These are phyloP conservation scores for Cladorrhinum sp. DNA, from an alignment of 2,329 filamentous ascomycete genomes.

Conservation along the genomic window DNA sequence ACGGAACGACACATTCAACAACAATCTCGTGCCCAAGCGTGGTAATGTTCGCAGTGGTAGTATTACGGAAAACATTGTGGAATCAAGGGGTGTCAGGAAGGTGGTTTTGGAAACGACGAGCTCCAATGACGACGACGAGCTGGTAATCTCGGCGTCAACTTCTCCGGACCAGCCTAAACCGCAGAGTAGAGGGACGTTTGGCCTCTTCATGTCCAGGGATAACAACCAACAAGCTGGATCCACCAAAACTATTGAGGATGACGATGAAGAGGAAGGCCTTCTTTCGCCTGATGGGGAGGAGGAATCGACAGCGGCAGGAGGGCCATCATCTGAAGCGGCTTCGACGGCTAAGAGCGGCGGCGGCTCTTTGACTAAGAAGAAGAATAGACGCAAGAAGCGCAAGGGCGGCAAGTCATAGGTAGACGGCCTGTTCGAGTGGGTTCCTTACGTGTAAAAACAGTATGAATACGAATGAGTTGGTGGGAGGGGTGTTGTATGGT, in stretches of 20 bases:
- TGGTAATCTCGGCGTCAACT: slow-evolving; percentile 12
- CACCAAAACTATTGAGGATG: slow-evolving; percentile 11
- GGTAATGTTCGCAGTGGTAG: slow-evolving; percentile 65
- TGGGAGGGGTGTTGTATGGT: not conserved
- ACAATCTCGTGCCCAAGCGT: slow-evolving; percentile 20
- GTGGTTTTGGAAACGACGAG: slow-evolving; percentile 56
- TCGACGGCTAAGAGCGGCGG: not conserved
- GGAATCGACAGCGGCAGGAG: slow-evolving; percentile 3
- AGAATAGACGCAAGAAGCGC: slow-evolving; percentile 28
- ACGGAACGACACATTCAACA: slow-evolving; percentile 13
- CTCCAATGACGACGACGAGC: slow-evolving; percentile 36
- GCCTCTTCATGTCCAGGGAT: slow-evolving; percentile 9
- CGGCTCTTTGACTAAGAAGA: slow-evolving; percentile 23
- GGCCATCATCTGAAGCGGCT: not conserved
- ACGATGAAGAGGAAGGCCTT: slow-evolving; percentile 19
- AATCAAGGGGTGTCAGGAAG: slow-evolving; percentile 71
- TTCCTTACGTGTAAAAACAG: not conserved
- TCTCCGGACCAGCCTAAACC: slow-evolving; percentile 16
- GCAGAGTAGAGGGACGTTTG: slow-evolving; percentile 12
- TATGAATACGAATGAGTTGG: not conserved
- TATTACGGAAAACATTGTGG: slow-evolving; percentile 75
- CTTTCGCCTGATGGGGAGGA: slow-evolving; percentile 16
- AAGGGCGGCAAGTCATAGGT: slow-evolving; percentile 28
- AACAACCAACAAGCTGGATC: not conserved
- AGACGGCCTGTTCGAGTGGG: slow-evolving; percentile 18